These are phyloP conservation scores for Hypholoma fasciculare DNA, from an alignment of 768 basidiomycete species.

Conservation along the genomic window DNA sequence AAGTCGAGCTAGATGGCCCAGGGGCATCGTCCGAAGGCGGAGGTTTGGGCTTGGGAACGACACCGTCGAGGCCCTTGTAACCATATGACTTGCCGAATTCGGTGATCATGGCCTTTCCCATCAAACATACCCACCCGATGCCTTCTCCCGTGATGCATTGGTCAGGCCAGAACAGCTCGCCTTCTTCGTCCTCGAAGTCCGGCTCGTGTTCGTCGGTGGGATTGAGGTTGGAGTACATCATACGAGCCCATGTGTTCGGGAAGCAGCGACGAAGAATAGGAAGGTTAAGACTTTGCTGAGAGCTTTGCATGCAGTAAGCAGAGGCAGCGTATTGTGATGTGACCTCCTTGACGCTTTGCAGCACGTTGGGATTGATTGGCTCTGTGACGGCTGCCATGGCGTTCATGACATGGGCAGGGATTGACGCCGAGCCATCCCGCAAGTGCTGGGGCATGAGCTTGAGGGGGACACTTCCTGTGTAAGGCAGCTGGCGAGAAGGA, in stretches of 20 bases:
- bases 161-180: constrained; percentile 84
- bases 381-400: constrained; percentile 45
- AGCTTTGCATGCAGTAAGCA: constrained; percentile 45
- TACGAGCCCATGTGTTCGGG: constrained; percentile 73
- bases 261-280: constrained; percentile 70
- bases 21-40: neutral
- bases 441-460: constrained; percentile 38
- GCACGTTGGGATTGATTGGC: constrained; percentile 41
- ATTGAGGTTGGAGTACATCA: constrained; percentile 63
- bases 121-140: constrained; percentile 83
- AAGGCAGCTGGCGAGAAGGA: constrained; percentile 29
- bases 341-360: constrained; percentile 44
- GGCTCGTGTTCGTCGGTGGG: constrained; percentile 75
- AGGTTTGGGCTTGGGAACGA: constrained; percentile 60
- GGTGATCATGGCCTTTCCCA: constrained; percentile 85
- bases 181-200: constrained; percentile 83
- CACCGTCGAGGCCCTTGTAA: constrained; percentile 69
- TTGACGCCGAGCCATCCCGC: constrained; percentile 32
- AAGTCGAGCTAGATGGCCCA: neutral
- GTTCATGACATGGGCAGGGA: constrained; percentile 42
- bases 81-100: constrained; percentile 78
- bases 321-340: constrained; percentile 38
- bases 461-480: constrained; percentile 34
- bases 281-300: constrained; percentile 60
- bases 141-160: constrained; percentile 74